Evolutionary conservation across 2,329 filamentous ascomycete genomes (phyloP).

Genomic region (Plenodomus tracheiphilus): DNA sequence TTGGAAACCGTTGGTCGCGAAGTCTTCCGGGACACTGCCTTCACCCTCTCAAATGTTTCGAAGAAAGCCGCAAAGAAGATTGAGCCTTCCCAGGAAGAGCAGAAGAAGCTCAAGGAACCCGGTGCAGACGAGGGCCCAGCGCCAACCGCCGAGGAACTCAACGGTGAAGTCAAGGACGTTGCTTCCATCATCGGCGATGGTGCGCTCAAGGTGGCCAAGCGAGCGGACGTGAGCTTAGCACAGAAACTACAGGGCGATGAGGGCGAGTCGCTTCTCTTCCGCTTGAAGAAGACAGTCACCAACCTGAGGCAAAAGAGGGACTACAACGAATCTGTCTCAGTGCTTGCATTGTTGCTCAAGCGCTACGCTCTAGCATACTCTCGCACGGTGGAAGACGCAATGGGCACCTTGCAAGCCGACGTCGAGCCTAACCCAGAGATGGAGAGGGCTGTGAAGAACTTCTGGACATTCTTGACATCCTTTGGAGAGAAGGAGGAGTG

Average conservation of each 20-base stretch:
- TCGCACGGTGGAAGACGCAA: conserved; percentile 68
- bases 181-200: conserved; percentile 52
- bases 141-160: conserved; percentile 65
- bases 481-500: conserved; percentile 77
- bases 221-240: conserved; percentile 70
- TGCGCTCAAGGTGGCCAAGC: conserved; percentile 52
- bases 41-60: conserved; percentile 75
- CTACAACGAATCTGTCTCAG: conserved; percentile 85
- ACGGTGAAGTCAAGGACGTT: conserved; percentile 50
- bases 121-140: conserved; percentile 54
- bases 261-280: conserved; percentile 70
- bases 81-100: conserved; percentile 67
- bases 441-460: conserved; percentile 74
- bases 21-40: conserved; percentile 84
- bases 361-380: conserved; percentile 80
- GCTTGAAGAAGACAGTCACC: conserved; percentile 74
- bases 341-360: conserved; percentile 72
- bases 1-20: conserved; percentile 77
- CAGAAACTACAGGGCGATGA: conserved; percentile 75
- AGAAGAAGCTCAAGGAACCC: conserved; percentile 57
- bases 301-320: conserved; percentile 76
- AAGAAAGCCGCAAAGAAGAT: conserved; percentile 73
- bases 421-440: conserved; percentile 73
- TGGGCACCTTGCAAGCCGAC: conserved; percentile 69
- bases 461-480: conserved; percentile 78